Evolutionary conservation across 2,329 filamentous ascomycete species (phyloP).

Genomic region (Orbilia quercus): DNA sequence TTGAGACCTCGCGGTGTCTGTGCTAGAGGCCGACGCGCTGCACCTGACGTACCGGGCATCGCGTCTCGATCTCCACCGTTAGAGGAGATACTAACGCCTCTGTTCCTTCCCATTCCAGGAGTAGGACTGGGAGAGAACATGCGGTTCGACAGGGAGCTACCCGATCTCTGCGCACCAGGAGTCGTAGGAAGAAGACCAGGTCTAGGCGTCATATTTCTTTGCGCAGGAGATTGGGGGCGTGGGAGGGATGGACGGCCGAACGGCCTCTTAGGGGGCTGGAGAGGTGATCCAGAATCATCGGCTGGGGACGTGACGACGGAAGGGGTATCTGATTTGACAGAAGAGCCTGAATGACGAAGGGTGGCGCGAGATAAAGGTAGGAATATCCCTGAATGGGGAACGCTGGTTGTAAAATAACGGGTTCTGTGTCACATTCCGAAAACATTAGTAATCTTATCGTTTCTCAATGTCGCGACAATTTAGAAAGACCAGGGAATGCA

Average conservation of each 20-base stretch:
- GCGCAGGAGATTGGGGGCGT: conserved; percentile 52
- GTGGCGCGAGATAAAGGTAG: conserved; percentile 84
- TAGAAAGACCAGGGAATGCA: conserved; percentile 60
- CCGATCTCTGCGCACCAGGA: conserved; percentile 56
- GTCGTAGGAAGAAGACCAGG: conserved; percentile 57
- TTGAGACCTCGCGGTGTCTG: conserved; percentile 39
- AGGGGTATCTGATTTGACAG: conserved; percentile 58
- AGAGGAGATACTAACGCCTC: conserved; percentile 57
- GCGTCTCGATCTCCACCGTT: conserved; percentile 54
- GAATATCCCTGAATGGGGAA: conserved; percentile 90
- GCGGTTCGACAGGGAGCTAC: conserved; percentile 58
- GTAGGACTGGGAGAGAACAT: conserved; percentile 59
- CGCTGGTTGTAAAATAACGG: conserved; percentile 81
- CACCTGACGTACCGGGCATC: background rate
- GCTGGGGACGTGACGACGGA: conserved; percentile 52
- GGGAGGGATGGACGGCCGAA: conserved; percentile 53
- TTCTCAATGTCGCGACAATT: conserved; percentile 7
- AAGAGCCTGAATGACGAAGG: conserved; percentile 72
- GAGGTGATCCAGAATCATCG: conserved; percentile 52
- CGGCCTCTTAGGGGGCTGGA: conserved; percentile 60
- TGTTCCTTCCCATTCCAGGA: conserved; percentile 56
- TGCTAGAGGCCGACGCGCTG: conserved; percentile 7
- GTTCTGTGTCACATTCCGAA: conserved; percentile 63
- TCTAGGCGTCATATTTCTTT: conserved; percentile 46
- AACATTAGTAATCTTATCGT: conserved; percentile 1